phyloP scores from a whole-genome alignment of 2,329 filamentous ascomycete genomes.

The Aspergillus chevalieri region DNA sequence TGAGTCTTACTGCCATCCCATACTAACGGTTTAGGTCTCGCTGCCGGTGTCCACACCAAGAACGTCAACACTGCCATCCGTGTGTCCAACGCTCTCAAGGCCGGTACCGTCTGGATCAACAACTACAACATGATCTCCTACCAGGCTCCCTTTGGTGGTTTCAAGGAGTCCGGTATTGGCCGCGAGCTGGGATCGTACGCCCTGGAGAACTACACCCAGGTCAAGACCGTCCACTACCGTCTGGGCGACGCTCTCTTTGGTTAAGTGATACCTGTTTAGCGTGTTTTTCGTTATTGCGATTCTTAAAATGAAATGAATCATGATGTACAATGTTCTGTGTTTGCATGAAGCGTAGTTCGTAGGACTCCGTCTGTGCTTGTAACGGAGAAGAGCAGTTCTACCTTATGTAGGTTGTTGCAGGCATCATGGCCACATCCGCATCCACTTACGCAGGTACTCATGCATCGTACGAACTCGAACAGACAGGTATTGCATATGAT shows the following conservation, averaged over 20 bases:
- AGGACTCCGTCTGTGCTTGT: too few species aligned
- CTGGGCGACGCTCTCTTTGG: constrained; percentile 36
- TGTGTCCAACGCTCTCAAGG: constrained; percentile 62
- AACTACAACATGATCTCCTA: constrained; percentile 61
- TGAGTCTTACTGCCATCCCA: too few species aligned
- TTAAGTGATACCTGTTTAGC: constrained; percentile 1
- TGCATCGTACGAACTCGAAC: too few species aligned
- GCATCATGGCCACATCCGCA: too few species aligned
- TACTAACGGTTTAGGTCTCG: constrained; percentile 43
- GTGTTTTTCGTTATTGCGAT: not conserved
- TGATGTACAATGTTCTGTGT: not conserved
- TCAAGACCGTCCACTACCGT: constrained; percentile 43
- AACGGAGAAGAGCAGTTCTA: too few species aligned
- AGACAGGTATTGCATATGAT: too few species aligned
- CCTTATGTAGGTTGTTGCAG: too few species aligned
- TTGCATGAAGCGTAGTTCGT: too few species aligned
- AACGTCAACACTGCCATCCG: constrained; percentile 75
- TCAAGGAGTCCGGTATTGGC: constrained; percentile 40
- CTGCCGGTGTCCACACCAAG: constrained; percentile 68
- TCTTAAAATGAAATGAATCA: not conserved
- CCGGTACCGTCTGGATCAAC: constrained; percentile 62
- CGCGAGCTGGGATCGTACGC: constrained; percentile 45
- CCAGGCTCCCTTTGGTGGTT: constrained; percentile 42
- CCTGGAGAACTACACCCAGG: constrained; percentile 45
- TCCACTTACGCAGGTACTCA: too few species aligned